These are phyloP conservation scores for Ogataea thermomethanolica DNA, from an alignment of 805 yeast species.

Conservation along the genomic window DNA sequence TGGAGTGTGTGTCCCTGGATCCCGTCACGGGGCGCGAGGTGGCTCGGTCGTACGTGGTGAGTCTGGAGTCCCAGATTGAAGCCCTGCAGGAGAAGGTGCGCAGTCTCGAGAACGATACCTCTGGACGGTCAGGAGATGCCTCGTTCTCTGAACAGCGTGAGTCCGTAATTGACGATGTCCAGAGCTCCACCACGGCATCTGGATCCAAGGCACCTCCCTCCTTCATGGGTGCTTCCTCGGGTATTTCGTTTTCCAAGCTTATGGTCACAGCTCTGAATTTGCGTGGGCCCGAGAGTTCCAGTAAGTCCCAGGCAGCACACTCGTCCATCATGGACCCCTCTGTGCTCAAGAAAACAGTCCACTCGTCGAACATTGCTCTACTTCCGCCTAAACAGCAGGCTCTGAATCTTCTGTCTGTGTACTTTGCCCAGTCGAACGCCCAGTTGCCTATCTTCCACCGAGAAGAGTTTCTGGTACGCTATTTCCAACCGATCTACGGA, in stretches of 20 bases:
- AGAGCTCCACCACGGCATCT: constrained; percentile 28
- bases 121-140: background rate
- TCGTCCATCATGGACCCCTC: constrained; percentile 29
- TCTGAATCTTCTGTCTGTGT: constrained; percentile 56
- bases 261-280: constrained; percentile 76
- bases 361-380: constrained; percentile 38
- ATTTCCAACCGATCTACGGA: constrained; percentile 82
- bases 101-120: constrained; percentile 33
- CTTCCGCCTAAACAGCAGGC: constrained; percentile 74
- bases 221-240: constrained; percentile 51
- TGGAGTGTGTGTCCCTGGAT: constrained; percentile 78
- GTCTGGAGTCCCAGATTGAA: constrained; percentile 62
- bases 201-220: constrained; percentile 32
- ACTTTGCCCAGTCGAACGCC: constrained; percentile 76
- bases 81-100: constrained; percentile 51
- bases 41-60: constrained; percentile 74
- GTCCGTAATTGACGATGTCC: constrained; percentile 25
- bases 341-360: constrained; percentile 22
- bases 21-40: constrained; percentile 86
- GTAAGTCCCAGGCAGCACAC: constrained; percentile 8
- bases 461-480: constrained; percentile 62
- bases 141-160: background rate
- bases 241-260: constrained; percentile 71
- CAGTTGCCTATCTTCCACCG: constrained; percentile 84
- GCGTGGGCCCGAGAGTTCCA: constrained; percentile 24